Evolutionary conservation across 495 filamentous ascomycete genomes (phyloP).

Genomic region (Aspergillus biplanus): DNA sequence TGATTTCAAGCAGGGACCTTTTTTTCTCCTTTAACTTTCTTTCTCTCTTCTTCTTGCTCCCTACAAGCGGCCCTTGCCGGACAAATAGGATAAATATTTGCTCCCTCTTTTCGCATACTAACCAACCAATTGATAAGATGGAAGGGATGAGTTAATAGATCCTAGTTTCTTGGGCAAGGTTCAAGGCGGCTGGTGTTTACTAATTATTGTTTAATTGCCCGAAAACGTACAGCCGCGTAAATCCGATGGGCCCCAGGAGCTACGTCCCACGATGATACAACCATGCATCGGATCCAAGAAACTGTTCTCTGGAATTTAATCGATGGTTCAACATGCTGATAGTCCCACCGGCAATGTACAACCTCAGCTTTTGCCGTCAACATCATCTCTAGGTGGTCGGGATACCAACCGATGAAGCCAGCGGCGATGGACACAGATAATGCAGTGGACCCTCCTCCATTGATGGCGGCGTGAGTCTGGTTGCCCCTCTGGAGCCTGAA

Average conservation of each 20-base stretch:
- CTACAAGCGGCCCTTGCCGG: constrained; percentile 9
- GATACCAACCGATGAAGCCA: neutral
- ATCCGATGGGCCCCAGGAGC: too few species aligned
- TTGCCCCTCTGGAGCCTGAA: neutral
- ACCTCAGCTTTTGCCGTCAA: neutral
- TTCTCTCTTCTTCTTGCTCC: neutral
- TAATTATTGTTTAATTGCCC: neutral
- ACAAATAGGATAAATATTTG: neutral
- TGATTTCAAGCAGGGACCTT: neutral
- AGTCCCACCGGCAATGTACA: neutral
- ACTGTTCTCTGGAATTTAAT: neutral
- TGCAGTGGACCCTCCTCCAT: neutral
- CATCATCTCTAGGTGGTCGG: too few species aligned
- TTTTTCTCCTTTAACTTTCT: neutral
- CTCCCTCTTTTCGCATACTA: neutral
- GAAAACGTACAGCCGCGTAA: neutral
- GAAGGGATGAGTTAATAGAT: neutral
- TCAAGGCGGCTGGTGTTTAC: neutral
- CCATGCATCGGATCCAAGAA: neutral
- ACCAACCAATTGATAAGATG: neutral
- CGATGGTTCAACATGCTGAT: neutral
- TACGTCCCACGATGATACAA: too few species aligned
- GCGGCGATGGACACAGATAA: neutral
- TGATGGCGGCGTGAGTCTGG: neutral
- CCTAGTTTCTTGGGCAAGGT: neutral